Conservation (phyloP, 345 rosid species). For the Schrenkiella parvula region DNA sequence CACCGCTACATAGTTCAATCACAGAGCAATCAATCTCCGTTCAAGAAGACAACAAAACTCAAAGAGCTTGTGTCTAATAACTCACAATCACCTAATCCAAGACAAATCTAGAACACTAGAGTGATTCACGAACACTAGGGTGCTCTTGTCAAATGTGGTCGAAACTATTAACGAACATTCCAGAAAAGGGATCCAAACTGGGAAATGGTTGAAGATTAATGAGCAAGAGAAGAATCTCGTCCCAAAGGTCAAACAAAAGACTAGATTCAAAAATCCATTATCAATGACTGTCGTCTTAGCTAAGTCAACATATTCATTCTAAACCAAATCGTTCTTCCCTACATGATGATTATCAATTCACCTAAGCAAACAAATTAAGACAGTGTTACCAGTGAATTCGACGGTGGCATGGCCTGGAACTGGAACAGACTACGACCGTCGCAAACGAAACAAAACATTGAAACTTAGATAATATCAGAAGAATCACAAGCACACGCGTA, state of each 20-base stretch:
- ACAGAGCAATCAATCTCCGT: neutral
- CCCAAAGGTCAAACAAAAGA: too few relatives aligned
- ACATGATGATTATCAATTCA: neutral
- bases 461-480: conserved; percentile 31
- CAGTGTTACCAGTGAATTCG: conserved; percentile 56
- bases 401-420: conserved; percentile 69
- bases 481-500: neutral
- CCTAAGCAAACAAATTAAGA: neutral
- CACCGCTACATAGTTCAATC: conserved; percentile 24
- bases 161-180: neutral
- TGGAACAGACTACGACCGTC: conserved; percentile 63
- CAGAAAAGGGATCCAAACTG: neutral
- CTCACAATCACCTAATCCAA: neutral
- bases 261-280: too few relatives aligned
- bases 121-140: neutral
- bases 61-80: neutral
- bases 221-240: too few relatives aligned
- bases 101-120: neutral
- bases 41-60: neutral
- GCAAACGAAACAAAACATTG: neutral
- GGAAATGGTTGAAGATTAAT: too few relatives aligned
- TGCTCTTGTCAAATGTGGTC: neutral
- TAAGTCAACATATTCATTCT: neutral
- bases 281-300: neutral
- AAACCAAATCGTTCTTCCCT: neutral